Percentiles rank a stretch among this genome's conserved stretches.
phyloP scores from a whole-genome alignment of 495 filamentous ascomycete species.

The Tuber brumale region DNA sequence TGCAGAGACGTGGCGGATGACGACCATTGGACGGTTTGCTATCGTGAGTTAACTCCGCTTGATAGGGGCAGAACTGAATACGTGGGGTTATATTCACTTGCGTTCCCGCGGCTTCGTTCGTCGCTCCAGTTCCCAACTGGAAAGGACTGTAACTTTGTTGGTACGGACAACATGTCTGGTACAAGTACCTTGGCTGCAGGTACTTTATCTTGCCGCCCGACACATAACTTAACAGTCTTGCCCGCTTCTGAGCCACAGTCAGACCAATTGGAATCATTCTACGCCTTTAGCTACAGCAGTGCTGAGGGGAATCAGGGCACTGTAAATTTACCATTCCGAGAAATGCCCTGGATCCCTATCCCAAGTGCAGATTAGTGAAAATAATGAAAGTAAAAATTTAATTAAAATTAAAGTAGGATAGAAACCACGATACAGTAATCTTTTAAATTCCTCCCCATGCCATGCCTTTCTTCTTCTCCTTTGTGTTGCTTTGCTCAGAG shows the following conservation, averaged over 20 bases:
- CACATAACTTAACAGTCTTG: background rate
- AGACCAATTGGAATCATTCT: background rate
- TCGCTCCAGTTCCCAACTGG: background rate
- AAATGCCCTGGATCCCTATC: background rate
- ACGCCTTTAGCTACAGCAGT: background rate
- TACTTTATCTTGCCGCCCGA: background rate
- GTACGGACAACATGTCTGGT: background rate
- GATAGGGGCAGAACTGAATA: background rate
- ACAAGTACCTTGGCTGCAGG: background rate
- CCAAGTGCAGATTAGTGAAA: background rate
- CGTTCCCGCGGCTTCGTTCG: background rate
- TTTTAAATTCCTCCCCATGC: background rate
- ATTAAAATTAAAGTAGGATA: background rate
- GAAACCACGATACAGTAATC: background rate
- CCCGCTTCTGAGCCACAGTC: background rate
- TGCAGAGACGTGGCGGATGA: constrained; percentile 6
- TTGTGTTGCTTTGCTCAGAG: background rate
- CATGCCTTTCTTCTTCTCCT: background rate
- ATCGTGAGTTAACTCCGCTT: background rate
- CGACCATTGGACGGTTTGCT: background rate
- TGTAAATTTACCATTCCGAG: background rate
- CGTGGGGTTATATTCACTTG: background rate
- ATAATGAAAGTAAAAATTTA: background rate
- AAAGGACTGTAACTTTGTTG: background rate
- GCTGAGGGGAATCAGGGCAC: background rate